Percentiles rank a stretch among this genome's conserved stretches.
Conservation (phyloP, 768 basidiomycete species). For the Lentinus brumalis region DNA sequence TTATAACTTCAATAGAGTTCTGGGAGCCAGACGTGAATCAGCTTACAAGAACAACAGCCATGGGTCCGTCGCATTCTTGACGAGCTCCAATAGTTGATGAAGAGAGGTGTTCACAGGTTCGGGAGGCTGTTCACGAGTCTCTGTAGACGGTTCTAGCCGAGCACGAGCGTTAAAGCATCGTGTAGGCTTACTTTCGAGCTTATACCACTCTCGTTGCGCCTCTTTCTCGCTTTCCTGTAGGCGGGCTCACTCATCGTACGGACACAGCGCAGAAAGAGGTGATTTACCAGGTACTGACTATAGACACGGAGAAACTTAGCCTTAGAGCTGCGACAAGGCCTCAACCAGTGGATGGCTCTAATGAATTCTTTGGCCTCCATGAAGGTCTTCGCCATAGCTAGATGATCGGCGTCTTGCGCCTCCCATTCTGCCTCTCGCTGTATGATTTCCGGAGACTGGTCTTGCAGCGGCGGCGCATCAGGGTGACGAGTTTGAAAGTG, state of each 20-base stretch:
- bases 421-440: slow-evolving; percentile 50
- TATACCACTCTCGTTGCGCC: slow-evolving; percentile 84
- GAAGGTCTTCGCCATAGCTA: slow-evolving; percentile 70
- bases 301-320: slow-evolving; percentile 80
- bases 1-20: slow-evolving; percentile 4
- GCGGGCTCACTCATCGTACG: slow-evolving; percentile 8
- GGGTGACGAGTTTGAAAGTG: slow-evolving; percentile 31
- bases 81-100: slow-evolving; percentile 57
- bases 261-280: not conserved
- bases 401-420: slow-evolving; percentile 67
- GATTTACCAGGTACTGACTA: slow-evolving; percentile 81
- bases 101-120: slow-evolving; percentile 64
- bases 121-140: slow-evolving; percentile 68
- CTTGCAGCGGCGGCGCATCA: slow-evolving; percentile 38
- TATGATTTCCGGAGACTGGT: slow-evolving; percentile 36
- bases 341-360: slow-evolving; percentile 67
- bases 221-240: slow-evolving; percentile 80
- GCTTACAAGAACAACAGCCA: slow-evolving; percentile 83
- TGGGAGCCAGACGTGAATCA: not conserved
- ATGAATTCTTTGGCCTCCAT: slow-evolving; percentile 79
- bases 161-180: not conserved
- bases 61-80: slow-evolving; percentile 66
- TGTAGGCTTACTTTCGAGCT: slow-evolving; percentile 62
- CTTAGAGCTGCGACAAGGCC: slow-evolving; percentile 66
- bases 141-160: slow-evolving; percentile 38